These are phyloP conservation scores for Plectranthus barbatus DNA, from an alignment of 257 asterid genomes.

Conservation along the genomic window DNA sequence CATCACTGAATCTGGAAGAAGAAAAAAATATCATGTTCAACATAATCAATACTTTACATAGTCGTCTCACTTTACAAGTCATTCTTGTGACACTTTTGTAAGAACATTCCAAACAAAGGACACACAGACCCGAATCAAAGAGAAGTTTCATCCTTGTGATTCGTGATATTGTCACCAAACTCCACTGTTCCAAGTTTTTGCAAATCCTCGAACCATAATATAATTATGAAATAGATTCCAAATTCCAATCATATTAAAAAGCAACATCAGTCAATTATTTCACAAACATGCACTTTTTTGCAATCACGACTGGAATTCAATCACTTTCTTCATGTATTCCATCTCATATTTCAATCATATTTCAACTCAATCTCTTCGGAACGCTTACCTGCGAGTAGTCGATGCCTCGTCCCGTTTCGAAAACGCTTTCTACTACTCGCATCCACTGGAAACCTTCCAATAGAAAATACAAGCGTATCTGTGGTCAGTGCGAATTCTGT, in stretches of 20 bases:
- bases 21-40: no score
- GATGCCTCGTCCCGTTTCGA: constrained; percentile 76
- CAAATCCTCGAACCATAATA: no score
- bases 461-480: no score
- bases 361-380: not conserved
- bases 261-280: no score
- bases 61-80: no score
- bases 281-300: not conserved
- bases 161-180: not conserved
- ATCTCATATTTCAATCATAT: no score
- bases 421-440: constrained; percentile 71
- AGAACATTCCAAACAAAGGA: not conserved
- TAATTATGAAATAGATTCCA: not conserved
- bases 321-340: not conserved
- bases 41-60: not conserved
- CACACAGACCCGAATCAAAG: not conserved
- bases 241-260: not conserved
- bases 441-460: constrained; percentile 61
- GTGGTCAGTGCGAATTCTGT: not conserved
- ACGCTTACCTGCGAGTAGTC: constrained; percentile 66
- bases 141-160: not conserved
- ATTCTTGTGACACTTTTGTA: not conserved
- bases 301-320: not conserved
- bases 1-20: not conserved
- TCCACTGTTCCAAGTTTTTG: not conserved